phyloP scores from a whole-genome alignment of 441 rosid species.

The Aleurites moluccanus region DNA sequence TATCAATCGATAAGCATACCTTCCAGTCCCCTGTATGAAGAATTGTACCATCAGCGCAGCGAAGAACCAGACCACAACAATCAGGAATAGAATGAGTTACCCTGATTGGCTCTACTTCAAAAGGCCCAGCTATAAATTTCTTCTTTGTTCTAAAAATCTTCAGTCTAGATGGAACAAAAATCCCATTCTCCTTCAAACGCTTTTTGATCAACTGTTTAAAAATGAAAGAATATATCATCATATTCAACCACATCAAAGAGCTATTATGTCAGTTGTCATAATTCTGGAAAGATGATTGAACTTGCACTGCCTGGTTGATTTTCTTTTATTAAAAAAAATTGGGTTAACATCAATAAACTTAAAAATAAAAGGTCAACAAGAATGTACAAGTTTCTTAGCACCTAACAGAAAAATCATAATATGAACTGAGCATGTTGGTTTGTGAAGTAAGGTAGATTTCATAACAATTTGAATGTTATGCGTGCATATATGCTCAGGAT shows the following conservation, averaged over 20 bases:
- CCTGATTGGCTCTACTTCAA: conserved; percentile 89
- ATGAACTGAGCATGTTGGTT: background rate
- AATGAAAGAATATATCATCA: conserved; percentile 12
- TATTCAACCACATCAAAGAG: conserved; percentile 10
- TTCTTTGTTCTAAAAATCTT: conserved; percentile 64
- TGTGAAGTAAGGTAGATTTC: background rate
- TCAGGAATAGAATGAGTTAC: conserved; percentile 99
- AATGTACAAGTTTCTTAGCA: background rate
- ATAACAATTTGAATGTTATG: background rate
- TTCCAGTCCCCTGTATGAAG: conserved; percentile 99
- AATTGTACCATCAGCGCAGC: conserved; percentile 95
- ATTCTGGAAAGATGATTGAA: background rate
- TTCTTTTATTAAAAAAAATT: background rate
- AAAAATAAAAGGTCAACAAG: conserved; percentile 9
- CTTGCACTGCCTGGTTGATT: conserved; percentile 3
- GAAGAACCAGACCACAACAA: conserved; percentile 94
- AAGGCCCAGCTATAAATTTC: conserved; percentile 90
- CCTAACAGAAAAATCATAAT: background rate
- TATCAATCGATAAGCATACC: conserved; percentile 41
- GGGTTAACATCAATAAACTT: conserved; percentile 14
- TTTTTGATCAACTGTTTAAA: conserved; percentile 78
- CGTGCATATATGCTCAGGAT: background rate
- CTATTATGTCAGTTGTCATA: background rate
- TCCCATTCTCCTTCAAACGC: conserved; percentile 94
- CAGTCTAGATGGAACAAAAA: conserved; percentile 87